A percentile compares a stretch with the other conserved stretches of the same genome.
Conservation (phyloP, 371 early-diverging fungal genomes). For the Haplosporangium sp. region DNA sequence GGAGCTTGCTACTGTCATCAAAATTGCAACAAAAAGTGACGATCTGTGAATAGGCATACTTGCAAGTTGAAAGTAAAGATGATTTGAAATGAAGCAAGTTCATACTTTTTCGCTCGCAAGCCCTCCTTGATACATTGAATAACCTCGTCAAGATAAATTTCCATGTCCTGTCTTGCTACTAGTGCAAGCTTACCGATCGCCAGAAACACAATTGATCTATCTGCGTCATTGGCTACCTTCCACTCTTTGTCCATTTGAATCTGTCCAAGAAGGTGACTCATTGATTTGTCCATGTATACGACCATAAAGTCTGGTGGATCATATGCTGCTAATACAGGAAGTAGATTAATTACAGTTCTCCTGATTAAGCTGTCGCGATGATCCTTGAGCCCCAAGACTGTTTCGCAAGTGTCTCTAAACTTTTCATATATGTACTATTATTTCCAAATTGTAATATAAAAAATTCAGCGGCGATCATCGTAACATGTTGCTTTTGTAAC, state of each 20-base stretch:
- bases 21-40: neutral
- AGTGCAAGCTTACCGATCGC: slow-evolving; percentile 91
- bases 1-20: slow-evolving; percentile 58
- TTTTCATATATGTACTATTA: slow-evolving; percentile 80
- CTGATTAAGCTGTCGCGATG: slow-evolving; percentile 85
- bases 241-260: slow-evolving; percentile 85
- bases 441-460: neutral
- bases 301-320: slow-evolving; percentile 83
- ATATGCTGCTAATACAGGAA: slow-evolving; percentile 88
- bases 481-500: neutral
- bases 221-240: slow-evolving; percentile 13
- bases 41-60: neutral
- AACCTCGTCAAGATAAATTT: slow-evolving; percentile 81
- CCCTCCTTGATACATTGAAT: slow-evolving; percentile 80
- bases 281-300: slow-evolving; percentile 76
- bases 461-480: neutral
- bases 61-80: neutral
- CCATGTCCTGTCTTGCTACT: slow-evolving; percentile 83
- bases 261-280: slow-evolving; percentile 81
- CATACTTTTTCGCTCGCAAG: slow-evolving; percentile 59
- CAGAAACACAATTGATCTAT: slow-evolving; percentile 73
- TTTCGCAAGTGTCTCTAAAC: slow-evolving; percentile 84
- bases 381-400: slow-evolving; percentile 83
- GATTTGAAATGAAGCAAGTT: neutral
- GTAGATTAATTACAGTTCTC: slow-evolving; percentile 86